Evolutionary conservation across 2,329 filamentous ascomycete species (phyloP), one percentile per base, ranked within the genome.

Genomic region (Claviceps sp.): DNA sequence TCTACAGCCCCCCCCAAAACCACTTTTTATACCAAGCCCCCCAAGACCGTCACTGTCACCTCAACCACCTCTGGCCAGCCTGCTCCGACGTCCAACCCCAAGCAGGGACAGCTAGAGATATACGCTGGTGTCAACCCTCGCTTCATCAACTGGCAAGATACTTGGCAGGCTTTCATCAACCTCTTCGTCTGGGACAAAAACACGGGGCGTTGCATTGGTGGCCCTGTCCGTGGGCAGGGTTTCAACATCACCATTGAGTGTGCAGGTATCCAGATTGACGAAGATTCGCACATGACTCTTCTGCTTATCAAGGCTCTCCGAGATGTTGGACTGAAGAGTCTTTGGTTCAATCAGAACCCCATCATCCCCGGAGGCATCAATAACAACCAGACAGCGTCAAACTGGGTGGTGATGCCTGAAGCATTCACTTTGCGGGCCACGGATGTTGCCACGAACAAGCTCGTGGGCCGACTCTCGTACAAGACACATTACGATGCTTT

Each of bases 381-480:
- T 29, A 61, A 60, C 51, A 63, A 61, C 49, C 49, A 57, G 0
- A 61, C 64, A 13, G 55, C 56, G 2, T 50, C 60, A 3, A 65
- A 59, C 52, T 69, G 67, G 67, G 66, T 69, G 5, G 61, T 69
- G 40, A 68, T 69, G 65, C 67, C 67, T 0, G 66, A 69, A 50
- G 58, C 64, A 1, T 68, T 69, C 50, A 65, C 58, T 17, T 56
- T 69, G 34, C 58, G 62, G 46, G 67, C 65, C 2, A 62, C 61
- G 3, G 66, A 69, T 50, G 58, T 60, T 39, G 58, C 64, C 13
- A 64, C 60, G 26, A 59, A 65, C 29, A 64, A 60, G 3, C 52
- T 66, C 4, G 56, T 69, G 22, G 67, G 67, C 6, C 62, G 62
- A 49, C 58, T 69, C 34, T 60, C 61, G 5, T 69, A 68, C 58